phyloP scores from a whole-genome alignment of 139 green algal species.

The Pleodorina starrii region DNA sequence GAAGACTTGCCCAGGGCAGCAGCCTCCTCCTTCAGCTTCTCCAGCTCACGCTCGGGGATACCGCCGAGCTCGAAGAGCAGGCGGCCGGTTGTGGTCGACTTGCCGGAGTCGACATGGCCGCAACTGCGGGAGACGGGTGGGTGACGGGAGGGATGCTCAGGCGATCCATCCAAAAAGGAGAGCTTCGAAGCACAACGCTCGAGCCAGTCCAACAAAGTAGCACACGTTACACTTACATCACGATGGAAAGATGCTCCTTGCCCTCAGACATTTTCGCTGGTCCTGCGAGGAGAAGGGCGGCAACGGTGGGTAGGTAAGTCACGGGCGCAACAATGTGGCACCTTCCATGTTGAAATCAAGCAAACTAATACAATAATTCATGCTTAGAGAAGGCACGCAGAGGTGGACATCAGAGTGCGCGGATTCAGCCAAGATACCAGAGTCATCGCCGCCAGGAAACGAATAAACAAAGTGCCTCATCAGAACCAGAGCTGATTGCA shows the following conservation, averaged over 20 bases:
- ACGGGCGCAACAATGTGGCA: too few species aligned
- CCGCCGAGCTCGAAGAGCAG: constrained; percentile 98
- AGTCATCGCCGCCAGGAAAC: too few species aligned
- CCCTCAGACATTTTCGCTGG: constrained; percentile 60
- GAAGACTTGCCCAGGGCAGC: constrained; percentile 91
- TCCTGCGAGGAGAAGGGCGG: not conserved
- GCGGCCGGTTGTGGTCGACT: constrained; percentile 97
- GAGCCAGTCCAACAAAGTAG: not conserved
- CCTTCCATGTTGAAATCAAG: too few species aligned
- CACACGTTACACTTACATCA: constrained; percentile 66
- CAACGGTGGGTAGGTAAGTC: too few species aligned
- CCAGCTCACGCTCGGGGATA: constrained; percentile 98
- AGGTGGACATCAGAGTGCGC: too few species aligned
- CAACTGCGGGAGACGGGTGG: constrained; percentile 71
- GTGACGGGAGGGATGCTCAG: too few species aligned
- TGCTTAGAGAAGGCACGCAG: too few species aligned
- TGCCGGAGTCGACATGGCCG: constrained; percentile 96
- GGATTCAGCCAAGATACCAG: too few species aligned
- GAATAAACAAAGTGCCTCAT: too few species aligned
- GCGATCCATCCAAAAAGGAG: not conserved
- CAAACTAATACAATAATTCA: too few species aligned
- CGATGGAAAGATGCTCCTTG: constrained; percentile 82
- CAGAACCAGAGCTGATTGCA: too few species aligned
- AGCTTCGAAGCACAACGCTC: not conserved
- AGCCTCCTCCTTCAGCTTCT: constrained; percentile 96